phyloP scores from a whole-genome alignment of 2,329 filamentous ascomycete species.

The Apiospora pterosperma region DNA sequence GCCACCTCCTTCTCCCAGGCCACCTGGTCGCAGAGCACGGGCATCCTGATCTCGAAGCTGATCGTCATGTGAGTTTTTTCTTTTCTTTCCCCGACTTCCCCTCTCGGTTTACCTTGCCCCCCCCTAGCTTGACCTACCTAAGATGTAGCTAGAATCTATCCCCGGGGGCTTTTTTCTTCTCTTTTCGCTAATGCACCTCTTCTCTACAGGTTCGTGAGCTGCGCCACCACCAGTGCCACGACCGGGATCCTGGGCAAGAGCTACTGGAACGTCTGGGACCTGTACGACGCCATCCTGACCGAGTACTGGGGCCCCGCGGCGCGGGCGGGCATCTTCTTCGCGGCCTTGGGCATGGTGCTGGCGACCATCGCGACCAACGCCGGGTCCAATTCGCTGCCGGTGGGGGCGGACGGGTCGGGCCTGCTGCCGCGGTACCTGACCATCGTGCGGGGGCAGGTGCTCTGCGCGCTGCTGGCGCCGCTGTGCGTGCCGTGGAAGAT shows the following conservation, averaged over 20 bases:
- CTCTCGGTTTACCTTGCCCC: no score
- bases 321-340: conserved; percentile 33
- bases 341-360: conserved; percentile 20
- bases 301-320: conserved; percentile 33
- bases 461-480: conserved; percentile 33
- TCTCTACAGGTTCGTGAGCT: conserved; percentile 28
- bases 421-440: conserved; percentile 38
- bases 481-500: conserved; percentile 39
- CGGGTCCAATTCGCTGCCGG: conserved; percentile 35
- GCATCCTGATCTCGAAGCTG: conserved; percentile 33
- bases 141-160: neutral
- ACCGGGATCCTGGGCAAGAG: conserved; percentile 29
- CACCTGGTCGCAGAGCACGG: conserved; percentile 28
- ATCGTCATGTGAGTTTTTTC: conserved; percentile 28
- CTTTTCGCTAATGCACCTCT: no score
- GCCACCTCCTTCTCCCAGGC: conserved; percentile 19
- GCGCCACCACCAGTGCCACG: conserved; percentile 34
- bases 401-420: conserved; percentile 37
- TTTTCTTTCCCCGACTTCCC: no score
- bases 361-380: conserved; percentile 40
- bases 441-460: conserved; percentile 37
- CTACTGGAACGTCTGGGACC: conserved; percentile 43
- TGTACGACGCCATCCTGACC: conserved; percentile 34
- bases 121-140: no score
- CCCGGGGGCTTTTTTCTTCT: no score